These are phyloP conservation scores for Mycogone perniciosa DNA, from an alignment of 2,329 filamentous ascomycete species.

Conservation along the genomic window DNA sequence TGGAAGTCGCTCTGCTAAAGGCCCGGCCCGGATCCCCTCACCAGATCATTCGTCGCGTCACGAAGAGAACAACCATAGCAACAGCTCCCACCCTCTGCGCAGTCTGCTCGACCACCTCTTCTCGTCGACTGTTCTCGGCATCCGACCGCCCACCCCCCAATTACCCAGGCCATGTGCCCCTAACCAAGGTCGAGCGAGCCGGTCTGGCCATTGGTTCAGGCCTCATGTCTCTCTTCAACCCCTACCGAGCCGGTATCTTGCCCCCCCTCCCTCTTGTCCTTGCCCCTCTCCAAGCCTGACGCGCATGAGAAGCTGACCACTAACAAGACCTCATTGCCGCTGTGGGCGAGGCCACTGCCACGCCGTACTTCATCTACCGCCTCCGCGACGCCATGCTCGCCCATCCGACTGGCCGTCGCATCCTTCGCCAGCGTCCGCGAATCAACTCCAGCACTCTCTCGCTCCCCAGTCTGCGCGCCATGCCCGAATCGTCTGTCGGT, in stretches of 20 bases:
- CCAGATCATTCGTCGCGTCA: too few species aligned
- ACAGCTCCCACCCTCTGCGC: neutral
- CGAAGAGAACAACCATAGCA: neutral
- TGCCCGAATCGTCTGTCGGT: constrained; percentile 71
- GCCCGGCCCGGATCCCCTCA: neutral
- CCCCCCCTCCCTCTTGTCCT: neutral
- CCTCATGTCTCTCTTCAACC: constrained; percentile 61
- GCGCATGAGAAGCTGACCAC: neutral
- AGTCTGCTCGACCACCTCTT: constrained; percentile 14
- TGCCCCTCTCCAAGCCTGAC: neutral
- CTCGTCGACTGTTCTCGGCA: constrained; percentile 58
- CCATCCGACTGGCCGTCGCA: constrained; percentile 75
- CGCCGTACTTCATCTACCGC: constrained; percentile 89
- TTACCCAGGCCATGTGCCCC: constrained; percentile 87
- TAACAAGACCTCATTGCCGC: constrained; percentile 79
- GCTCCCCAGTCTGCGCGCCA: constrained; percentile 61
- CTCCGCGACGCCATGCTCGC: constrained; percentile 89
- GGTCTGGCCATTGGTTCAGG: constrained; percentile 62
- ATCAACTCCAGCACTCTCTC: constrained; percentile 70
- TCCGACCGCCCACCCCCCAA: constrained; percentile 79
- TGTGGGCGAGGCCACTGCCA: constrained; percentile 89
- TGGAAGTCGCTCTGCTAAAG: constrained; percentile 6
- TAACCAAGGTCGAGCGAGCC: constrained; percentile 70
- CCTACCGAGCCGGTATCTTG: constrained; percentile 64
- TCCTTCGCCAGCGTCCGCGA: constrained; percentile 82